A percentile compares a stretch with the other conserved stretches of the same genome.
Evolutionary conservation across 768 basidiomycete species (phyloP).

Genomic region (Gymnopilus dilepis): DNA sequence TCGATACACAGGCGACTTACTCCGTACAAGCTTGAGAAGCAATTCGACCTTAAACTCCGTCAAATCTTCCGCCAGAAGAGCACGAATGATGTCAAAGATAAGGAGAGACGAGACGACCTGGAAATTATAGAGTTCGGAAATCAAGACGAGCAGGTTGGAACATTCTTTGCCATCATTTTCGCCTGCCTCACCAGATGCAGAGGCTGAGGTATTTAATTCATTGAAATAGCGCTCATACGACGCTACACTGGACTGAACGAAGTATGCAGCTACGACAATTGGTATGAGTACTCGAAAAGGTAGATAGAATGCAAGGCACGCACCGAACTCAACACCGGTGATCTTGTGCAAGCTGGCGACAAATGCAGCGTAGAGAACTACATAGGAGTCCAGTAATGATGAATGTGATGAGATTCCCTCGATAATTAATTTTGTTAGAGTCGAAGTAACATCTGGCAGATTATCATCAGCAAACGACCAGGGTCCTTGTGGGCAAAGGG

Average conservation of each 20-base stretch:
- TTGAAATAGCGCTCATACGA: constrained; percentile 67
- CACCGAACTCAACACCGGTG: constrained; percentile 89
- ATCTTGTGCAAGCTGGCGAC: constrained; percentile 82
- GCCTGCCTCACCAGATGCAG: constrained; percentile 19
- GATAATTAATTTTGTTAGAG: constrained; percentile 76
- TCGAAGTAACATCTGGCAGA: constrained; percentile 77
- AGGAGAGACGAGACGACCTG: constrained; percentile 88
- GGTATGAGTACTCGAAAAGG: not conserved
- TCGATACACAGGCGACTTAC: constrained; percentile 45
- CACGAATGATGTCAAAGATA: constrained; percentile 89
- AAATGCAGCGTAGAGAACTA: constrained; percentile 86
- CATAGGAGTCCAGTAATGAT: constrained; percentile 85
- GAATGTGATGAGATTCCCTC: constrained; percentile 82
- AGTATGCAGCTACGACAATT: constrained; percentile 68
- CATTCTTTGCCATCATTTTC: constrained; percentile 78
- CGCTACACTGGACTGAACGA: constrained; percentile 74
- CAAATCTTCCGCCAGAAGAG: constrained; percentile 66
- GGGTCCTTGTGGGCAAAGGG: constrained; percentile 48
- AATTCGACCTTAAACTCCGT: constrained; percentile 87
- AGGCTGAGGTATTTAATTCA: constrained; percentile 29
- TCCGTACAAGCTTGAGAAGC: constrained; percentile 81
- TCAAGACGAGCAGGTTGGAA: constrained; percentile 83
- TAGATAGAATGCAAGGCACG: constrained; percentile 24
- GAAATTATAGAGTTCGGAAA: constrained; percentile 96
- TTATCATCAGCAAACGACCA: not conserved